Percentiles rank a stretch among this genome's conserved stretches.
Conservation (phyloP, 2,329 filamentous ascomycete species). For the Plectosphaerella sp. region DNA sequence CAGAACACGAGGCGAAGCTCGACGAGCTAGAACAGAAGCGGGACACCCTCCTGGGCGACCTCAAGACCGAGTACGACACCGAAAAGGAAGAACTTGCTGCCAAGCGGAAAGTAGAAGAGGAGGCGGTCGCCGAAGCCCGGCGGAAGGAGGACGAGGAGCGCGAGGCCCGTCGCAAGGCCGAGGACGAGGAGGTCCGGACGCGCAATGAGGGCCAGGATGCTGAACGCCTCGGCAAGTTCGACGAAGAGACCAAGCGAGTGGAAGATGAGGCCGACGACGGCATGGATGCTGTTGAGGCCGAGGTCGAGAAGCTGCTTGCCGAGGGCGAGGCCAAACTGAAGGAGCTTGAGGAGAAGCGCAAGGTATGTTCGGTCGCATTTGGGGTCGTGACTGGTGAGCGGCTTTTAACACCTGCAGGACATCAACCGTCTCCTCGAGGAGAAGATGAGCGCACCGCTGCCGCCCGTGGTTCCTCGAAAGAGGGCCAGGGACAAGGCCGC, state of each 20-base stretch:
- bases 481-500: constrained; percentile 2
- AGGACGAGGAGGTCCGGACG: constrained; percentile 29
- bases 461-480: constrained; percentile 17
- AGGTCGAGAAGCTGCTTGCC: constrained; percentile 20
- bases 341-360: constrained; percentile 27
- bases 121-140: constrained; percentile 27
- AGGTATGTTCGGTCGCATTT: constrained; percentile 9
- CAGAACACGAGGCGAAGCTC: constrained; percentile 28
- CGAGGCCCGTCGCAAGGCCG: constrained; percentile 24
- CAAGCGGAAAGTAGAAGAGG: constrained; percentile 22
- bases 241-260: constrained; percentile 21
- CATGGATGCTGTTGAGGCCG: constrained; percentile 28
- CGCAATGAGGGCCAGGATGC: constrained; percentile 23
- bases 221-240: constrained; percentile 20
- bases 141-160: constrained; percentile 37
- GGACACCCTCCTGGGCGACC: constrained; percentile 23
- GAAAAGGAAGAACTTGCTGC: constrained; percentile 22
- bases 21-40: constrained; percentile 33
- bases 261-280: constrained; percentile 30
- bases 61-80: constrained; percentile 23
- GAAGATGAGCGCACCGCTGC: constrained; percentile 27
- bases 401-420: constrained; percentile 21
- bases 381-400: constrained; percentile 1
- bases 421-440: constrained; percentile 38
- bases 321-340: constrained; percentile 25